Evolutionary conservation across 441 rosid genomes (phyloP).

Genomic region (Populus hybrid): DNA sequence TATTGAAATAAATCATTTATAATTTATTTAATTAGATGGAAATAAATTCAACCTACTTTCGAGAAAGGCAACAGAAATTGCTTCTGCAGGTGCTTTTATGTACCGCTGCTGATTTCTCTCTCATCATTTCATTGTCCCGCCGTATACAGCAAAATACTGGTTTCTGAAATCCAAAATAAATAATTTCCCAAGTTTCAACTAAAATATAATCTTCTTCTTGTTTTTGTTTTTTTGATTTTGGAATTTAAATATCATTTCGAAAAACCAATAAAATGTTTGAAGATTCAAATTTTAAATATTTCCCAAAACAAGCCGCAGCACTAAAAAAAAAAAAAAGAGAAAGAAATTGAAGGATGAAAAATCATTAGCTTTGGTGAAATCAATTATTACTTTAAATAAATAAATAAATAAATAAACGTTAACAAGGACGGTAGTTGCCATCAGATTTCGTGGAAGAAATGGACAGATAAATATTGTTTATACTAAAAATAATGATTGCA

Average conservation of each 20-base stretch:
- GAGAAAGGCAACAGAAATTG: no score
- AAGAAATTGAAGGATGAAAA: neutral
- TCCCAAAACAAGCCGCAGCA: neutral
- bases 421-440: no score
- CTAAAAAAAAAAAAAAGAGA: neutral
- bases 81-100: no score
- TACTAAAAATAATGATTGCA: neutral
- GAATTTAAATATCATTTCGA: neutral
- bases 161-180: no score
- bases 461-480: conserved; percentile 6
- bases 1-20: no score
- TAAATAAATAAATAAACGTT: neutral
- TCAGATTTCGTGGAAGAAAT: conserved; percentile 10
- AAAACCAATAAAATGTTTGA: neutral
- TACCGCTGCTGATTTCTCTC: no score
- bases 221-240: neutral
- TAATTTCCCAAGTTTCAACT: neutral
- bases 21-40: no score
- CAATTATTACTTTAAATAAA: neutral
- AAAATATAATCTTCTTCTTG: neutral
- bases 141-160: no score
- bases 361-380: neutral
- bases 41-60: no score
- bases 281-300: neutral
- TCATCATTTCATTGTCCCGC: no score